Evolutionary conservation across 2,329 filamentous ascomycete genomes (phyloP).

Genomic region (Sporothrix luriei): DNA sequence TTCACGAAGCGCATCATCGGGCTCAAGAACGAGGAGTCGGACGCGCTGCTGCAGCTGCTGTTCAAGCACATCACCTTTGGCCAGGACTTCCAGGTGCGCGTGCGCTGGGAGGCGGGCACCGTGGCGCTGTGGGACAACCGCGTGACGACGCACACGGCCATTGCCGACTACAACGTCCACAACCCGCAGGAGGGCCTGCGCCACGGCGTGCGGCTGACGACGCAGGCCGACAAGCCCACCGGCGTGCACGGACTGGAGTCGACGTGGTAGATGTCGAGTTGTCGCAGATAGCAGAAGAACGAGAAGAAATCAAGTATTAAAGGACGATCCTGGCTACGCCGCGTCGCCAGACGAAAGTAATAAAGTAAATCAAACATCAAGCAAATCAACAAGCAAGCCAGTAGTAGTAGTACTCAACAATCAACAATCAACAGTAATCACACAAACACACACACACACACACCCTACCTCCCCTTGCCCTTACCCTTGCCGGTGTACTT

Average conservation of each 20-base stretch:
- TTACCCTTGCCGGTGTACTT: constrained; percentile 48
- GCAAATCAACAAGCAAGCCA: not conserved
- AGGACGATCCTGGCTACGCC: constrained; percentile 11
- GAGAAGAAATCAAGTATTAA: constrained; percentile 4
- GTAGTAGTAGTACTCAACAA: too few species aligned
- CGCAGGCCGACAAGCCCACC: constrained; percentile 45
- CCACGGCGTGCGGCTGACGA: constrained; percentile 49
- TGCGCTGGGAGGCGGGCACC: constrained; percentile 65
- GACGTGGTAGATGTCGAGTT: constrained; percentile 43
- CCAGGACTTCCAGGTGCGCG: constrained; percentile 69
- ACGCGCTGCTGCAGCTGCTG: constrained; percentile 69
- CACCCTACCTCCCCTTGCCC: constrained; percentile 26
- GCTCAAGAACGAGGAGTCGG: constrained; percentile 68
- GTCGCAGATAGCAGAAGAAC: not conserved
- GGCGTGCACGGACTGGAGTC: constrained; percentile 46
- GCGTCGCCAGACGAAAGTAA: constrained; percentile 1
- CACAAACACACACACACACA: not conserved
- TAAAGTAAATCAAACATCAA: not conserved
- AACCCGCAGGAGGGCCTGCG: constrained; percentile 47
- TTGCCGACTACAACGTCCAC: constrained; percentile 49
- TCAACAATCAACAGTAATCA: too few species aligned
- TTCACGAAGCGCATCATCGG: constrained; percentile 62
- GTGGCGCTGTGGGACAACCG: constrained; percentile 72
- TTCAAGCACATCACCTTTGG: constrained; percentile 57
- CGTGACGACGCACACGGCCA: constrained; percentile 51